Conservation (phyloP, 345 rosid genomes). For the Lepidium sativum region DNA sequence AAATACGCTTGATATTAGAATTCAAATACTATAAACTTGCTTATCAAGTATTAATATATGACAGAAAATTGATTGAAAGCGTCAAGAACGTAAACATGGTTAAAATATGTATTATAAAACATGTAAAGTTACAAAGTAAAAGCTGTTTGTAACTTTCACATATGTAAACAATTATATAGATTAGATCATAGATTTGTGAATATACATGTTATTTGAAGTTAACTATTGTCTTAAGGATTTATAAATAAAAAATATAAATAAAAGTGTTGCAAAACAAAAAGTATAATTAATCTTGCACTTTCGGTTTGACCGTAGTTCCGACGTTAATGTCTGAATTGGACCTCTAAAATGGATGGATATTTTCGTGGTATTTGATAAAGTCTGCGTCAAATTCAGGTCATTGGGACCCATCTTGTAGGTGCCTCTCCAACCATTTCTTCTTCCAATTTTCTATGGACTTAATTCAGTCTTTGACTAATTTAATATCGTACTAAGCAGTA, state of each 20-base stretch:
- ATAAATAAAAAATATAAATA: background rate
- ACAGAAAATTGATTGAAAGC: too few species aligned
- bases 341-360: conserved; percentile 14
- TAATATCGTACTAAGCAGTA: too few species aligned
- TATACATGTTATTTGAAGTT: background rate
- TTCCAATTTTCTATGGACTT: background rate
- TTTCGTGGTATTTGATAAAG: conserved; percentile 13
- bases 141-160: too few species aligned
- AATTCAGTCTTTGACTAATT: too few species aligned
- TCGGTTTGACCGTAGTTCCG: conserved; percentile 28
- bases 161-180: too few species aligned
- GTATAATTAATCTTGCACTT: conserved; percentile 11
- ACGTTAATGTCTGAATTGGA: conserved; percentile 13
- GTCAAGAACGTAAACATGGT: too few species aligned
- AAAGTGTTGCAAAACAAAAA: background rate
- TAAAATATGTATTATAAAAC: too few species aligned
- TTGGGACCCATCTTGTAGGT: conserved; percentile 22
- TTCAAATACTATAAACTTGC: too few species aligned
- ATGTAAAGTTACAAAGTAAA: too few species aligned
- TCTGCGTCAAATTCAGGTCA: conserved; percentile 31
- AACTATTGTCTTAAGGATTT: background rate
- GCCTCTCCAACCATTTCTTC: conserved; percentile 22
- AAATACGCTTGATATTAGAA: too few species aligned
- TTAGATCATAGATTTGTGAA: too few species aligned
- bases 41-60: too few species aligned